Evolutionary conservation across 2,329 filamentous ascomycete species (phyloP).

Genomic region (Raffaelea ambrosiae): DNA sequence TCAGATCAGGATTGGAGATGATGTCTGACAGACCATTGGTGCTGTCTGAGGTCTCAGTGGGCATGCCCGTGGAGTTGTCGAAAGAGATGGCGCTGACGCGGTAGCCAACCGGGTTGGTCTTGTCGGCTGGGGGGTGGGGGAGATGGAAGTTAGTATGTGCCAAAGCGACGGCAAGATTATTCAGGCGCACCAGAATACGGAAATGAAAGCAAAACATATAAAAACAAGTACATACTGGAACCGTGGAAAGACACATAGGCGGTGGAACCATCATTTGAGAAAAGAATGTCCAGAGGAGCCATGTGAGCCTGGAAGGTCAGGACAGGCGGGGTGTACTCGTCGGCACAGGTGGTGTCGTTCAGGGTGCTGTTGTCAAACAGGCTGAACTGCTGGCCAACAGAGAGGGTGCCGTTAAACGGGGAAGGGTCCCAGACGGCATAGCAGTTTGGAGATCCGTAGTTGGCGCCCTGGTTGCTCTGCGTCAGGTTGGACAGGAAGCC

Average conservation of each 20-base stretch:
- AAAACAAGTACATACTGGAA: constrained; percentile 42
- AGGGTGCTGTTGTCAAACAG: constrained; percentile 22
- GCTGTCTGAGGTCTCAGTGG: constrained; percentile 29
- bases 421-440: constrained; percentile 52
- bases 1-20: constrained; percentile 44
- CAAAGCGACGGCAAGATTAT: background rate
- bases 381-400: constrained; percentile 42
- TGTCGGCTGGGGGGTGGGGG: constrained; percentile 26
- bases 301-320: constrained; percentile 57
- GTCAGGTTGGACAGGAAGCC: constrained; percentile 41
- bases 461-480: constrained; percentile 29
- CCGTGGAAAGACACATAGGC: constrained; percentile 67
- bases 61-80: constrained; percentile 31
- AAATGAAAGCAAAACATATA: constrained; percentile 19
- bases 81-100: constrained; percentile 33
- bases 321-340: constrained; percentile 44
- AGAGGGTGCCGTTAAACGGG: constrained; percentile 24
- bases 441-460: constrained; percentile 66
- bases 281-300: constrained; percentile 64
- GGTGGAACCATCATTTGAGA: constrained; percentile 45
- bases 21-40: constrained; percentile 40
- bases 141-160: background rate
- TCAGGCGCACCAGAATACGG: constrained; percentile 28
- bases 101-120: constrained; percentile 36
- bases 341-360: constrained; percentile 35